Evolutionary conservation across 2,329 filamentous ascomycete species (phyloP), one percentile per base, ranked within the genome.

Genomic region (Paradendryphiella salina): DNA sequence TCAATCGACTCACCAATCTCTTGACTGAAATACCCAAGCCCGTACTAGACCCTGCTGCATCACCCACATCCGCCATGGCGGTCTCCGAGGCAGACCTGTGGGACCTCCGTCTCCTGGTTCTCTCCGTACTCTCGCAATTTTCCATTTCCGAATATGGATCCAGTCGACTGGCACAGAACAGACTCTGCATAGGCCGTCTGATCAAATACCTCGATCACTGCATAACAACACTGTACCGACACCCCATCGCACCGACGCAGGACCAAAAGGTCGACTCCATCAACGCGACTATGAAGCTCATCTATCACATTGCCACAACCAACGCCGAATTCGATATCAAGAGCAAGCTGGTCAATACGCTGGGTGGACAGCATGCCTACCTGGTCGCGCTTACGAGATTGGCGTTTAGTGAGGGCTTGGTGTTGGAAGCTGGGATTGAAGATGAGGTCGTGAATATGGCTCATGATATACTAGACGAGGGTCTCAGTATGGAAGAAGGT

Each of bases 391-490:
- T 99, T 36, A 91, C 90, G 0, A 77, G 93, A 34, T 76, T 97
- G n/a, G 90, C 89, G 0, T 96, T 96, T 70, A 86, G 85, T 5
- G 90, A 96, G 54, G 87, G 90, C 23, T 73, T 89, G 7, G 82
- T 94, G 9, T 79, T 95, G 21, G 91, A 96, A 72, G 78, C 80
- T 1, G 86, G 86, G 0, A 87, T 96, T 45, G 87, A 88, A 29
- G 83, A 87, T 21, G 89, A 90, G 57, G 89, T 90, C 1, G 83
- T 87, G 1, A 89, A 93, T 57, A 85, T 87, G 72, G 93, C 94
- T 3, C 86, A 93, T 61, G 85, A 88, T 65, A 77, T 99, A 56
- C 73, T 97, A 32, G 90, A 96, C 69, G 79, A 90, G 54, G 84
- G 85, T 2, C 83, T 96, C 17, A 94, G 89, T 45, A 87, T 90